A percentile compares a stretch with the other conserved stretches of the same genome.
Conservation (phyloP, 2,329 filamentous ascomycete species). For the Sporothrix mexicana region DNA sequence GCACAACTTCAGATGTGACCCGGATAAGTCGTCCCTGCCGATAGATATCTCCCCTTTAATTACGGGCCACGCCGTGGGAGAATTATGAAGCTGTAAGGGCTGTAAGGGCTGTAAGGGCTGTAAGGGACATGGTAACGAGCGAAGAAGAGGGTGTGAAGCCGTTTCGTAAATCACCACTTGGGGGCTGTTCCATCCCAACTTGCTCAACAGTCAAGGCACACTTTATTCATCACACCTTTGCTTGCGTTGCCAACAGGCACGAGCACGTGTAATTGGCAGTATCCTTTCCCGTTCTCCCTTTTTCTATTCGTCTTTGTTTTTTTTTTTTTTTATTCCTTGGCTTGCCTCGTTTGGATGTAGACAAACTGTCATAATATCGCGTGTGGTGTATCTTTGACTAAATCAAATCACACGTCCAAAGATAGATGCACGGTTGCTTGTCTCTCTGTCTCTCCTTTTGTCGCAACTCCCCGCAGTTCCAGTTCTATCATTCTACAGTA, state of each 20-base stretch:
- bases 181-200: neutral
- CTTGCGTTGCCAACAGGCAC: neutral
- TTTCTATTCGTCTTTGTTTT: neutral
- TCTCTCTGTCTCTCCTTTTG: neutral
- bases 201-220: too few species aligned
- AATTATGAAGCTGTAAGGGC: neutral
- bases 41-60: neutral
- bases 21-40: neutral
- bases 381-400: too few species aligned
- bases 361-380: too few species aligned
- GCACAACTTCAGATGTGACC: too few species aligned
- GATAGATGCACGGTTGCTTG: neutral
- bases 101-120: too few species aligned
- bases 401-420: neutral
- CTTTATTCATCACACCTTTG: too few species aligned
- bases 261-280: neutral
- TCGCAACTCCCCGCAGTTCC: neutral
- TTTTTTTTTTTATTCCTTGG: too few species aligned
- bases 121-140: neutral
- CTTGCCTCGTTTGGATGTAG: too few species aligned
- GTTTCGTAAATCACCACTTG: slow-evolving; percentile 19
- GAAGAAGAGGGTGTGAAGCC: slow-evolving; percentile 19
- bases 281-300: neutral
- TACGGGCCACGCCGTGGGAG: neutral
- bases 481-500: neutral